Conservation (phyloP, 495 filamentous ascomycete species). For the Wilcoxina mikolae region DNA sequence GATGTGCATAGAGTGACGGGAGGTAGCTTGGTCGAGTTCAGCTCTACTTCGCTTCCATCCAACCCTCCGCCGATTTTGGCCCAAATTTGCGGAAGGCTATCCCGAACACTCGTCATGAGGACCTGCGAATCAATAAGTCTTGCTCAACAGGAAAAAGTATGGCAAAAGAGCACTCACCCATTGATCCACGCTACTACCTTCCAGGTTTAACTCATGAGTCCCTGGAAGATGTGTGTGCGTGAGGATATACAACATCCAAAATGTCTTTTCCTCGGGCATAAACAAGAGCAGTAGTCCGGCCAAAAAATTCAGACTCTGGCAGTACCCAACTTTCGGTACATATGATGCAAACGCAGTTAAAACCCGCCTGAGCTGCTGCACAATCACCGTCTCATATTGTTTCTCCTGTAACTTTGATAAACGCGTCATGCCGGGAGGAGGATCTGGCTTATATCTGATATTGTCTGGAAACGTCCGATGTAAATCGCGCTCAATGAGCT, state of each 20-base stretch:
- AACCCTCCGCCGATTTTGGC: slow-evolving; percentile 69
- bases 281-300: slow-evolving; percentile 92
- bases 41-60: slow-evolving; percentile 38
- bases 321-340: slow-evolving; percentile 83
- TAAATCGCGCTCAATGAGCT: slow-evolving; percentile 88
- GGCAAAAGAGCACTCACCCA: slow-evolving; percentile 36
- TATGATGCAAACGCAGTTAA: slow-evolving; percentile 80
- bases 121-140: slow-evolving; percentile 33
- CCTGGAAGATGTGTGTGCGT: slow-evolving; percentile 77
- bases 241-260: slow-evolving; percentile 89
- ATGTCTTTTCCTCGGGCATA: slow-evolving; percentile 77
- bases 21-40: slow-evolving; percentile 48
- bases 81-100: slow-evolving; percentile 76
- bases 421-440: slow-evolving; percentile 15
- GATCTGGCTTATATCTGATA: slow-evolving; percentile 69
- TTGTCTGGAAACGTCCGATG: slow-evolving; percentile 96
- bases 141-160: too few relatives aligned
- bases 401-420: slow-evolving; percentile 21
- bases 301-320: slow-evolving; percentile 92
- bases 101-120: slow-evolving; percentile 69
- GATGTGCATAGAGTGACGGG: slow-evolving; percentile 86
- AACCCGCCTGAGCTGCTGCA: slow-evolving; percentile 66
- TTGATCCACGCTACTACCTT: slow-evolving; percentile 87
- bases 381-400: slow-evolving; percentile 52
- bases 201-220: slow-evolving; percentile 81